phyloP scores from a whole-genome alignment of 108 stramenopile species.

The Cyclostephanos tholiformis region DNA sequence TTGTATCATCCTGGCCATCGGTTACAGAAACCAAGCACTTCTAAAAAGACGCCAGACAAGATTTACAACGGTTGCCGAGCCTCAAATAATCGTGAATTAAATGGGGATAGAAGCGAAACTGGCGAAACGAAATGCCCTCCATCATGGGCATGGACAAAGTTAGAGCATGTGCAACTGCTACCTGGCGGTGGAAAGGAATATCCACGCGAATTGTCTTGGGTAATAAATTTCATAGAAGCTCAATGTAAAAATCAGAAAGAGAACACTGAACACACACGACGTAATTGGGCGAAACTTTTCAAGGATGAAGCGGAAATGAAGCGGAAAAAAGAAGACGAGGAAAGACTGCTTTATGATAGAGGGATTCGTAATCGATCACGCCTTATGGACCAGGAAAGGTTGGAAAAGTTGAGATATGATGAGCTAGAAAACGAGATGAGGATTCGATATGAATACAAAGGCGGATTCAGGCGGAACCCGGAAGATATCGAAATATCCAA shows the following conservation, averaged over 20 bases:
- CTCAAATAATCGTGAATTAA: not conserved
- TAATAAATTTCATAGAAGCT: conserved; percentile 30
- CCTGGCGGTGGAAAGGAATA: conserved; percentile 21
- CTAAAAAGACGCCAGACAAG: not conserved
- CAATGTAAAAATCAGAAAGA: conserved; percentile 36
- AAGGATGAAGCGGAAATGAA: conserved; percentile 23
- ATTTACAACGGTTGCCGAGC: not conserved
- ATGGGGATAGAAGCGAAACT: not conserved
- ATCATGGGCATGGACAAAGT: conserved; percentile 18
- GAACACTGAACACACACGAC: conserved; percentile 6
- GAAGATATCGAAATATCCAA: conserved; percentile 31
- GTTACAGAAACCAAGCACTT: conserved; percentile 15
- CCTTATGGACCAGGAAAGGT: conserved; percentile 33
- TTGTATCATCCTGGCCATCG: conserved; percentile 22
- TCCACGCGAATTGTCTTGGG: conserved; percentile 22
- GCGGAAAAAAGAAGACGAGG: conserved; percentile 18
- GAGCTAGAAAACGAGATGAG: conserved; percentile 19
- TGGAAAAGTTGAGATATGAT: conserved; percentile 37
- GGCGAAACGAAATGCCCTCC: not conserved
- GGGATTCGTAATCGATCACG: conserved; percentile 40
- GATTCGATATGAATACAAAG: conserved; percentile 44
- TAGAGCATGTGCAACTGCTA: conserved; percentile 33
- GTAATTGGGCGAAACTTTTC: conserved; percentile 30
- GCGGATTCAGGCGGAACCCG: conserved; percentile 21
- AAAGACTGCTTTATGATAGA: conserved; percentile 38